These are phyloP conservation scores for Raphanus raphanistrum DNA, from an alignment of 345 rosid genomes.

Conservation along the genomic window DNA sequence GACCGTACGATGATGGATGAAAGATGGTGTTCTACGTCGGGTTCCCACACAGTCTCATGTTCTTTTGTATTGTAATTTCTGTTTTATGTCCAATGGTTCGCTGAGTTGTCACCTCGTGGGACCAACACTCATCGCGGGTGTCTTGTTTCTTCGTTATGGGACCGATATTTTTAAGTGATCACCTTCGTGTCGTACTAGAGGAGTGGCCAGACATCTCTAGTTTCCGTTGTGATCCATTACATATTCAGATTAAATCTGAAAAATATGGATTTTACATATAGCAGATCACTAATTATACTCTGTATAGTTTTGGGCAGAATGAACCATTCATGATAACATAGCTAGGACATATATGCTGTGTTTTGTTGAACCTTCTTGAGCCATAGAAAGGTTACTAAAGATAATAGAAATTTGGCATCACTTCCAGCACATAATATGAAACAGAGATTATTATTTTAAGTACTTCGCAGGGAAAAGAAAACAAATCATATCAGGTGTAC, in stretches of 20 bases:
- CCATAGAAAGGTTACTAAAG: neutral
- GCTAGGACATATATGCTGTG: too few relatives aligned
- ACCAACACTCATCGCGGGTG: conserved; percentile 14
- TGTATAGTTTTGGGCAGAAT: too few relatives aligned
- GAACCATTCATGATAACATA: too few relatives aligned
- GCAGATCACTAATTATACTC: too few relatives aligned
- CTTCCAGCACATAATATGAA: neutral
- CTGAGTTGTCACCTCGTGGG: conserved; percentile 29
- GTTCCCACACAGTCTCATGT: conserved; percentile 14
- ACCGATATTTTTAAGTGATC: neutral
- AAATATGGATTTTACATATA: too few relatives aligned
- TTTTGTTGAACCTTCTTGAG: too few relatives aligned
- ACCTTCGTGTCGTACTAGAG: conserved; percentile 16
- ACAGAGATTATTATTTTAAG: too few relatives aligned
- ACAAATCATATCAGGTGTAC: neutral
- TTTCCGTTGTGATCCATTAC: neutral
- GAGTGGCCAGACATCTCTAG: neutral
- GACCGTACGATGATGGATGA: conserved; percentile 29
- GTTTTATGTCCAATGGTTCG: conserved; percentile 26
- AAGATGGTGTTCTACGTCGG: conserved; percentile 20
- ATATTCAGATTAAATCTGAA: too few relatives aligned
- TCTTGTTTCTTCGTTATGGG: conserved; percentile 25
- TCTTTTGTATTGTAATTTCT: conserved; percentile 12
- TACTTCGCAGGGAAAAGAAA: too few relatives aligned
- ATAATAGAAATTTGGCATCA: neutral